Base-by-base conservation (phyloP, 2,329 filamentous ascomycete species). In the Juglanconis oblonga region DNA sequence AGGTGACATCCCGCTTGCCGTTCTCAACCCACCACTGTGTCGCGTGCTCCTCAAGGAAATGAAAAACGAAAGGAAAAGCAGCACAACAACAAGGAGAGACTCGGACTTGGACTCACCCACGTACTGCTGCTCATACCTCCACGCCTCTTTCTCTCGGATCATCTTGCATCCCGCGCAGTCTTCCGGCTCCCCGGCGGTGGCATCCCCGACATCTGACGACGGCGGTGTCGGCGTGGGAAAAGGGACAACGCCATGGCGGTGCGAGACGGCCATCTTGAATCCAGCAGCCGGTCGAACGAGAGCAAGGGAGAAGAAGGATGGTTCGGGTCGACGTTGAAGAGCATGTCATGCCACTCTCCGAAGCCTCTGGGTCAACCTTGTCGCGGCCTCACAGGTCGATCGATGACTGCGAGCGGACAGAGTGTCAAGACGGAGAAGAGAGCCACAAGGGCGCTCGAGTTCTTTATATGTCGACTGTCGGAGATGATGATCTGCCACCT, bases 151-250 rank as follows among this genome's bases (percentile, higher is more conserved):
- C 52, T 59, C 51, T 13, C 44, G 33, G 14, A 62, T 62, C 48
- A 42, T 62, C 10, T 48, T 58, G 48, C 59, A 62, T 4, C 59
- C 59, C 33, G 48, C 47, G 17, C 59, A 62, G 29, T 53, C 55
- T 40, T 52, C 56, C 33, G 35, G 3, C 31, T 52, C 48, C 8
- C 31, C 57, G 40, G 35, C 32, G 31, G 4, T 36, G 2, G 4
- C 52, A 42, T 53, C 52, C 13, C 52, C 59, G 1, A 8, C 24
- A 17, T 62, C 48, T 5, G 59, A 62, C 9, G 59, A 51, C 49
- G 59, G 59, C n/a, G 59, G 59, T 5, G 59, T 62, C 10, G 59
- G 59, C 4, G 59, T 58, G n/a, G 52, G 59, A 7, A 59, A 36
- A 3, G 52, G 52, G 8, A 38, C 31, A 9, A 35, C 47, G 47